Conservation (phyloP, 176 grass and related monocot genomes). For the Melocanna baccifera region DNA sequence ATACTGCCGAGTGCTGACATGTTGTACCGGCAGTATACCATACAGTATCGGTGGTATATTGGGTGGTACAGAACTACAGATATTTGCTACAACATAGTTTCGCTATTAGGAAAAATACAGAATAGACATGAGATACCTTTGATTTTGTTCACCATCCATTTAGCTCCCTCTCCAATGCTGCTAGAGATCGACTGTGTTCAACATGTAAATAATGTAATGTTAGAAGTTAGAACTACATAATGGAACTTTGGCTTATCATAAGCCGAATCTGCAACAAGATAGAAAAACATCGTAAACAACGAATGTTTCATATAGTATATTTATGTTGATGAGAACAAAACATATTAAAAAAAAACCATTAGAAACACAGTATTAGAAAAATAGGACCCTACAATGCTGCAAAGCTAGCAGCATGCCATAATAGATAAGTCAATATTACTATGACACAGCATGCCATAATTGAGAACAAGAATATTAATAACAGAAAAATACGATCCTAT, state of each 20-base stretch:
- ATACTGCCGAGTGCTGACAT: neutral
- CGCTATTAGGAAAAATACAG: conserved; percentile 22
- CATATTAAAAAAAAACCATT: neutral
- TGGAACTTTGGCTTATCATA: neutral
- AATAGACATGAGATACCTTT: conserved; percentile 55
- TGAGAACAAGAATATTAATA: neutral
- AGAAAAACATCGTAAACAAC: neutral
- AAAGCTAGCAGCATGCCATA: neutral
- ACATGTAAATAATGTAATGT: conserved; percentile 30
- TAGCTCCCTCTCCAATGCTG: conserved; percentile 82
- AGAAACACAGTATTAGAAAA: neutral
- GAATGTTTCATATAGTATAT: neutral
- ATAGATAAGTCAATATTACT: neutral
- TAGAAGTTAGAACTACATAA: conserved; percentile 37
- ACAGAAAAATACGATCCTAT: neutral
- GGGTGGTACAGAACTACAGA: neutral
- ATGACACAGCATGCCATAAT: neutral
- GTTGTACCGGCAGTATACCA: neutral
- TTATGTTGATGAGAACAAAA: neutral
- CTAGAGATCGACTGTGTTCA: conserved; percentile 73
- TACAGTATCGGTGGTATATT: neutral
- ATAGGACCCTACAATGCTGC: neutral
- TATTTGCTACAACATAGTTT: conserved; percentile 18
- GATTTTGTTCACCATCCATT: conserved; percentile 99
- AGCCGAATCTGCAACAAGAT: neutral